A percentile compares a stretch with the other conserved stretches of the same genome.
Evolutionary conservation across 768 basidiomycete genomes (phyloP).

Genomic region (Boletus barrowsii): DNA sequence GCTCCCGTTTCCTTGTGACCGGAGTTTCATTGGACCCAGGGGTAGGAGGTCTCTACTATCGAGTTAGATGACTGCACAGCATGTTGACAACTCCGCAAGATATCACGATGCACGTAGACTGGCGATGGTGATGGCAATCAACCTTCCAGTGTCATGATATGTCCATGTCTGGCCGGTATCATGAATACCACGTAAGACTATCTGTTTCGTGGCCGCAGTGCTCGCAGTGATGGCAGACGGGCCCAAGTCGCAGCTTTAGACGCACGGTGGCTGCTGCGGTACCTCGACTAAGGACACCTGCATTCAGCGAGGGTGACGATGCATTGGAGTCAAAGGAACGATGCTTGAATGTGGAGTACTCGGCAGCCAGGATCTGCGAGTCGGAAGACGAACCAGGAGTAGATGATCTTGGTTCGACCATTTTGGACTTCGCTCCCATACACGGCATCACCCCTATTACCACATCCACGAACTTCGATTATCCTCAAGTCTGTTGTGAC

Average conservation of each 20-base stretch:
- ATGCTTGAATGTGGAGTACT: background rate
- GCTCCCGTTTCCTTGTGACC: background rate
- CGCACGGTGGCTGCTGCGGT: conserved; percentile 6
- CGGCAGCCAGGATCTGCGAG: no score
- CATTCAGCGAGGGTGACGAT: background rate
- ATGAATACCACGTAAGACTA: background rate
- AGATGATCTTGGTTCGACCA: conserved; percentile 9
- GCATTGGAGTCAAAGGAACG: background rate
- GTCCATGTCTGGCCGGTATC: background rate
- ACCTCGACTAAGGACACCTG: background rate
- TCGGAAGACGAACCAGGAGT: no score
- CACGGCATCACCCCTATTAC: conserved; percentile 13
- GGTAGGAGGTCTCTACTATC: background rate
- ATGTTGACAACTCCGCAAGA: background rate
- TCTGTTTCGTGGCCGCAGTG: background rate
- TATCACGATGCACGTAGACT: background rate
- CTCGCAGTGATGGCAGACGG: background rate
- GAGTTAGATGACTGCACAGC: conserved; percentile 8
- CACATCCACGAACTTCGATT: background rate
- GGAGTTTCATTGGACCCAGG: background rate
- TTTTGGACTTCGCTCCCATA: conserved; percentile 11
- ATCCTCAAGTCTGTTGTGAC: background rate
- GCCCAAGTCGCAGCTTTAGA: conserved; percentile 1
- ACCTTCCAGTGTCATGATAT: background rate
- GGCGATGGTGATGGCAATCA: background rate